Base-by-base conservation (phyloP, 495 filamentous ascomycete genomes). In the Xanthoparmelia taractica region DNA sequence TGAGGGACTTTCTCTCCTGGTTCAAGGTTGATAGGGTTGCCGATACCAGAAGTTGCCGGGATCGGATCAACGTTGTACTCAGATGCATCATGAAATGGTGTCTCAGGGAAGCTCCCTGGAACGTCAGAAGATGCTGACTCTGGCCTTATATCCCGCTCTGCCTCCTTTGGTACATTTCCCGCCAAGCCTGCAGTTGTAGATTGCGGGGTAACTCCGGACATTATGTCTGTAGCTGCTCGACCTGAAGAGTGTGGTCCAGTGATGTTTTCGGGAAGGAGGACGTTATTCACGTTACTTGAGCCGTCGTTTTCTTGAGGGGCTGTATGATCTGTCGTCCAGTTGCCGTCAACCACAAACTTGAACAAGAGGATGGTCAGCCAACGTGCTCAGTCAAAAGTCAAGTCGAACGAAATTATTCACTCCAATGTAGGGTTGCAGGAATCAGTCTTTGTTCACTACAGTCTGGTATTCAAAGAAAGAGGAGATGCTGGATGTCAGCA, bases 261-360 rank as follows among this genome's bases (percentile, higher is more conserved):
- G 61, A 96, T 87, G 66, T 89, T 81, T 63, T 91, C 82, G 20
- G 88, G 85, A 17, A 83, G 79, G 37, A 98, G 80, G 58, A 97
- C 80, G 84, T 96, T 97, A 79, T 97, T 97, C 61, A 89, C 78
- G 80, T 91, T 94, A 65, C 86, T 84, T 58, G 82, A 75, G 54
- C 79, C 80, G 79, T 96, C 94, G 64, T 79, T 81, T 75, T 96
- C 91, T 74, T 88, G 83, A 34, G 89, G 89, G 29, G 84, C 86
- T 58, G 84, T 82, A 68, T 84, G 85, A 72, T 96, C 89, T 66
- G 85, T 89, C 29, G 82, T 84, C 94, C 94, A 98, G 63, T 77
- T 81, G 50, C 84, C 86, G 82, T 98, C 92, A 54, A 95, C 93
- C 67, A 97, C 88, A 75, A 96, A 97, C 90, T 96, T 71, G 27